Conservation (phyloP, 1,284 basidiomycete species). For the Coriolopsis trogii region DNA sequence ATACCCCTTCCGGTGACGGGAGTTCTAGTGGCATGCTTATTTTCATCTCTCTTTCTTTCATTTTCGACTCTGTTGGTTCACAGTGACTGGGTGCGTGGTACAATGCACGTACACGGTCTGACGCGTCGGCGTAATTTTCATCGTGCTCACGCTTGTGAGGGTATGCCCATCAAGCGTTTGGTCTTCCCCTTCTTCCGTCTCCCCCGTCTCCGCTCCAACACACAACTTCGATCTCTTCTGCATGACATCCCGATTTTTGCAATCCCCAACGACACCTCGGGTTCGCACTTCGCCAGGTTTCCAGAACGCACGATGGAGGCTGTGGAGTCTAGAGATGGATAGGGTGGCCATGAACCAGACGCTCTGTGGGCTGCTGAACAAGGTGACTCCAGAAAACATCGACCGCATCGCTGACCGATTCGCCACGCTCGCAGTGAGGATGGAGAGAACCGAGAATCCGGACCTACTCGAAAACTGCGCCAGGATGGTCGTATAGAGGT, state of each 20-base stretch:
- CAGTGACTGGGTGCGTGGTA: neutral
- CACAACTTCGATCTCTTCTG: too few relatives aligned
- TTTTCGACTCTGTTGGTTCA: neutral
- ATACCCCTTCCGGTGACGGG: slow-evolving; percentile 2
- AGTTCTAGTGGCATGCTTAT: neutral
- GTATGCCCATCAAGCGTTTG: neutral
- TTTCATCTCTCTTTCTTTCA: neutral
- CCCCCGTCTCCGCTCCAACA: neutral
- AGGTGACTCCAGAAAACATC: slow-evolving; percentile 26
- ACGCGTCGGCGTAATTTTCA: neutral
- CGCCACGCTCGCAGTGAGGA: slow-evolving; percentile 17
- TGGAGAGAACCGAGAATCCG: slow-evolving; percentile 26
- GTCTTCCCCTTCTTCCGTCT: neutral
- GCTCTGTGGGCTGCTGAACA: slow-evolving; percentile 33
- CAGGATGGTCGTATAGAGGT: slow-evolving; percentile 24
- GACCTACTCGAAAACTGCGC: slow-evolving; percentile 24
- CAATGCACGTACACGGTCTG: neutral
- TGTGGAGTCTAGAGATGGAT: slow-evolving; percentile 31
- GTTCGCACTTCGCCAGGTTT: slow-evolving; percentile 11
- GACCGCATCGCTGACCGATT: slow-evolving; percentile 23
- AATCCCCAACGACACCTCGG: slow-evolving; percentile 23
- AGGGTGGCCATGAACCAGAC: slow-evolving; percentile 6
- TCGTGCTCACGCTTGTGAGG: neutral
- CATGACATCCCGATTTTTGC: slow-evolving; percentile 5
- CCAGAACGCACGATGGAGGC: slow-evolving; percentile 23